Base-by-base conservation (phyloP, 306 rosid species). In the Elaeagnus macrophylla region DNA sequence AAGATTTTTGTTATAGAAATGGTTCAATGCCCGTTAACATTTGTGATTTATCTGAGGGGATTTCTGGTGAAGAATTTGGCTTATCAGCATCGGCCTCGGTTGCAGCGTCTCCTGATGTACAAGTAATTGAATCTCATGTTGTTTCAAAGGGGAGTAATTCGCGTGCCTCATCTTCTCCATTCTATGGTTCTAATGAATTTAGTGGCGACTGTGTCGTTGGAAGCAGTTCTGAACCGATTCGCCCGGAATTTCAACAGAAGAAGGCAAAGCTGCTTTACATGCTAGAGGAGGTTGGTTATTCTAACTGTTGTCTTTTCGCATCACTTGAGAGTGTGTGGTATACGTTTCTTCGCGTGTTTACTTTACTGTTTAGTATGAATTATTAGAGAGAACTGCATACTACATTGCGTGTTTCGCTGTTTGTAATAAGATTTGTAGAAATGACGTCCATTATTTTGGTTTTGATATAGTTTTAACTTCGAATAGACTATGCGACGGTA, bases 271-370 rank as follows among this genome's bases (percentile, higher is more conserved):
- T 91, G 0, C 67, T 84, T 44, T 76, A 57, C 70, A 87, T 91
- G 87, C 86, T 76, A 46, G 99, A 87, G 47, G 95, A 91, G 99
- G 99, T 91, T 72, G 44, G 88, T 77, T 68, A 46, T 61, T 48
- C 32, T 39, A 6, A 41, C 36, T 36, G 8, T 44, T 9, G 37
- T 37, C 44, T 37, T 2, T 15, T 49, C n/a, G n/a, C n/a, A n/a
- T n/a, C n/a, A n/a, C n/a, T n/a, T n/a, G n/a, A n/a, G n/a, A n/a
- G n/a, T 1, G 10, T 3, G 4, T 18, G 16, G 7, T 14, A 14
- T 14, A 14, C 15, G 3, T 48, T 48, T 48, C 9, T 7, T 3
- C 7, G 10, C 17, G 25, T 18, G 11, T 47, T 47, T 47, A 3
- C 2, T 7, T 15, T 48, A 48, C 8, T 15, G 15, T 14, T 3